phyloP scores from a whole-genome alignment of 164 flowering plant genomes.

The Saururus chinensis region DNA sequence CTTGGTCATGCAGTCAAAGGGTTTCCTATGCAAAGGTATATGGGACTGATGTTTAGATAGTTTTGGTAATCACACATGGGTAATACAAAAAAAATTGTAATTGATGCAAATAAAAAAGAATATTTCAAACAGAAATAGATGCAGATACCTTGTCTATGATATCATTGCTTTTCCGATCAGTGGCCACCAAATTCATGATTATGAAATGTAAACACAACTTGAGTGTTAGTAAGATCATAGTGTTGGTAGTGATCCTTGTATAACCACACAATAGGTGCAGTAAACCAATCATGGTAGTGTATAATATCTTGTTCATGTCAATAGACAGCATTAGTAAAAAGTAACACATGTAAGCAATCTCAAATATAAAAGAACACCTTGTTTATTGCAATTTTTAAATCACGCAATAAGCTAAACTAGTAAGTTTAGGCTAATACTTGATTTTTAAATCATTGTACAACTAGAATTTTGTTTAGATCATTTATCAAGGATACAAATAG shows the following conservation, averaged over 20 bases:
- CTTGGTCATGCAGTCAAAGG: too few species aligned
- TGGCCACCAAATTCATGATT: conserved; percentile 90
- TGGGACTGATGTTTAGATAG: too few species aligned
- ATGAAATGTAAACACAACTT: conserved; percentile 91
- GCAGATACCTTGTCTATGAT: conserved; percentile 53
- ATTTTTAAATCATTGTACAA: too few species aligned
- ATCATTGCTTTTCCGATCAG: conserved; percentile 76
- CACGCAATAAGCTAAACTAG: too few species aligned
- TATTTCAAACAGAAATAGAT: too few species aligned
- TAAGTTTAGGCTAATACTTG: too few species aligned
- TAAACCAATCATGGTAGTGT: conserved; percentile 99
- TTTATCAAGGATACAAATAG: too few species aligned
- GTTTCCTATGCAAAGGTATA: too few species aligned
- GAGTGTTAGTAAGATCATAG: conserved; percentile 77
- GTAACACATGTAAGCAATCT: neutral
- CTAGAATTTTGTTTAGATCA: too few species aligned
- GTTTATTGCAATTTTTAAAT: too few species aligned
- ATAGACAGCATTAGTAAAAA: neutral
- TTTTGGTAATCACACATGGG: too few species aligned
- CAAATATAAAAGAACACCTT: neutral
- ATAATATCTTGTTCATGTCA: conserved; percentile 62
- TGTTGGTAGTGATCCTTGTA: conserved; percentile 82
- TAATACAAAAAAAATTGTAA: too few species aligned
- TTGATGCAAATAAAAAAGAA: neutral
- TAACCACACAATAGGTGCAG: conserved; percentile 96